A percentile compares a stretch with the other conserved stretches of the same genome.
Conservation (phyloP, 495 filamentous ascomycete species). For the Tuber melanosporum region DNA sequence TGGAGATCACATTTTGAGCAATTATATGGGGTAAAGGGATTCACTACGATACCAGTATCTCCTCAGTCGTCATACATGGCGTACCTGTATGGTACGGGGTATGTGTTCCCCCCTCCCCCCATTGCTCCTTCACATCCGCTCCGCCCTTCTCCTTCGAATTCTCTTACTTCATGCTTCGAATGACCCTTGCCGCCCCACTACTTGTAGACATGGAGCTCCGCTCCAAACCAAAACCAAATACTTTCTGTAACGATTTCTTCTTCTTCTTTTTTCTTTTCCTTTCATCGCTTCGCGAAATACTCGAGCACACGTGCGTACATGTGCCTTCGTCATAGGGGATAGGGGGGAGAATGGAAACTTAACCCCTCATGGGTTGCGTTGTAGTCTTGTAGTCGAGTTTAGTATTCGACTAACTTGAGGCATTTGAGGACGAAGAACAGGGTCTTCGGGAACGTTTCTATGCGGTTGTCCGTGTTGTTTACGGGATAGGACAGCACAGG, state of each 20-base stretch:
- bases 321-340: neutral
- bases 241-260: neutral
- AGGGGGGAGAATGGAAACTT: neutral
- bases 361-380: neutral
- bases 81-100: neutral
- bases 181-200: neutral
- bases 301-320: neutral
- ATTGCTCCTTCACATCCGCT: neutral
- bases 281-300: neutral
- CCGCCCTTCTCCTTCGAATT: neutral
- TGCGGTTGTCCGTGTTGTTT: conserved; percentile 1
- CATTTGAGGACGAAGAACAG: neutral
- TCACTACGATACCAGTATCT: neutral
- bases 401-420: conserved; percentile 2
- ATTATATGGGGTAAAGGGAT: neutral
- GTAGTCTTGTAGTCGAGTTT: neutral
- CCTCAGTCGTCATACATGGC: neutral
- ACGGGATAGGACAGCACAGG: neutral
- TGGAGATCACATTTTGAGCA: neutral
- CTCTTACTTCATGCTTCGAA: neutral
- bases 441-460: neutral
- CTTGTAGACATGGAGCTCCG: neutral
- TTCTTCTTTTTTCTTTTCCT: neutral
- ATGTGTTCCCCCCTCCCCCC: neutral
- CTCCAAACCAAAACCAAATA: neutral